Evolutionary conservation across 176 grass and related monocot genomes (phyloP), one percentile per base, ranked within the genome.

Genomic region (Metroxylon sagu): DNA sequence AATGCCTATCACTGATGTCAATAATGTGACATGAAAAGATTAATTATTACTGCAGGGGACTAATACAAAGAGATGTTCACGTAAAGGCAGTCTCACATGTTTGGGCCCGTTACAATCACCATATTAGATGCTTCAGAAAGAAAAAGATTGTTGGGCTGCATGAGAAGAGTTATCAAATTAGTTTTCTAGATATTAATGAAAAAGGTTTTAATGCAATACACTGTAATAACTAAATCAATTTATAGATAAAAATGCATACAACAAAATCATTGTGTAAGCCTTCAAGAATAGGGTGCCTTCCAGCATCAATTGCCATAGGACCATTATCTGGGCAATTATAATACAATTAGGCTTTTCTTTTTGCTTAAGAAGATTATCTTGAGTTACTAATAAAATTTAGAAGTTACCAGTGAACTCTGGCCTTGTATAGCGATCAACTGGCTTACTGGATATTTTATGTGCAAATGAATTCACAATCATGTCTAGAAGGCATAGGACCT

Each of bases 391-490:
- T 29, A 57, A 63, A 54, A 19, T 1, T 10, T 59, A 56, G 43
- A 26, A 8, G 26, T 16, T 68, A 90, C 92, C 80, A 48, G 87
- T 90, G 53, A 97, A 97, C 59, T 97, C 92, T 43, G 87, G 92
- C 56, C 81, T 85, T 5, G 78, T 90, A 80, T 87, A 97, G 52
- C 78, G 77, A 61, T 89, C 78, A 4, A 96, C 78, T 16, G 83
- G 73, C 30, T 90, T 90, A 79, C 86, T 85, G 65, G 92, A 97
- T 85, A 97, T 71, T 57, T 69, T 88, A 69, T 90, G 71, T 8
- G 83, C 86, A 83, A 97, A 97, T 73, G 92, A 97, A 76, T 91
- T 97, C 59, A 90, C 87, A 81, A 91, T 85, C 92, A 97, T 91
- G 78, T 90, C 92, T 65, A 97, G 65, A 50, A 90, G 79, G 67